Conservation (phyloP, 2,329 filamentous ascomycete species). For the Dendrostoma leiphaemia region DNA sequence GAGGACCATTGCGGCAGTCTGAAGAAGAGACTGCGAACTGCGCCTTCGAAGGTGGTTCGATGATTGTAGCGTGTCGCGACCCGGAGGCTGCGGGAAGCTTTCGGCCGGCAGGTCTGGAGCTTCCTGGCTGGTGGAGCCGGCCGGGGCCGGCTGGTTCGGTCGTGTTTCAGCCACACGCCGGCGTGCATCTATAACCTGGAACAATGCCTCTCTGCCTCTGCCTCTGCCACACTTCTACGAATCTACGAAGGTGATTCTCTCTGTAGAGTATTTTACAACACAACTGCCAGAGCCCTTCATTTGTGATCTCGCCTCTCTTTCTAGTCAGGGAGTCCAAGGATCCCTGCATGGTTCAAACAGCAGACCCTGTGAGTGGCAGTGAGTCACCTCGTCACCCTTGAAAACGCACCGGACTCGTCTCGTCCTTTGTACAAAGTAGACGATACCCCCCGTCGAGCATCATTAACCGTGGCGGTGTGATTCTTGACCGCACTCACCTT, state of each 20-base stretch:
- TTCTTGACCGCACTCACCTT: background rate
- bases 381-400: too few species aligned
- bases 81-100: constrained; percentile 6
- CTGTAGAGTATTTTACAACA: background rate
- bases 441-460: too few species aligned
- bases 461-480: background rate
- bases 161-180: background rate
- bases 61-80: constrained; percentile 6
- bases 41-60: constrained; percentile 9
- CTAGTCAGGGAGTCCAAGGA: background rate
- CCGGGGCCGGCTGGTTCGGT: background rate
- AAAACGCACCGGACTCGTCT: too few species aligned
- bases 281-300: too few species aligned
- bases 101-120: background rate
- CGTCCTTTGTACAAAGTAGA: background rate
- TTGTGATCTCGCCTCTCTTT: background rate
- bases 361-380: too few species aligned
- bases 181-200: background rate
- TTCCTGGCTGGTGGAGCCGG: background rate
- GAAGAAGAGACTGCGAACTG: background rate
- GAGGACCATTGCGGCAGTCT: constrained; percentile 8
- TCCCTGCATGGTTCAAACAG: too few species aligned
- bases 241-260: too few species aligned
- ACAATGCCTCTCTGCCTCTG: background rate
- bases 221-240: too few species aligned